Evolutionary conservation across 2,329 filamentous ascomycete species (phyloP), one percentile per base, ranked within the genome.

Genomic region (Aureobasidium sp.): DNA sequence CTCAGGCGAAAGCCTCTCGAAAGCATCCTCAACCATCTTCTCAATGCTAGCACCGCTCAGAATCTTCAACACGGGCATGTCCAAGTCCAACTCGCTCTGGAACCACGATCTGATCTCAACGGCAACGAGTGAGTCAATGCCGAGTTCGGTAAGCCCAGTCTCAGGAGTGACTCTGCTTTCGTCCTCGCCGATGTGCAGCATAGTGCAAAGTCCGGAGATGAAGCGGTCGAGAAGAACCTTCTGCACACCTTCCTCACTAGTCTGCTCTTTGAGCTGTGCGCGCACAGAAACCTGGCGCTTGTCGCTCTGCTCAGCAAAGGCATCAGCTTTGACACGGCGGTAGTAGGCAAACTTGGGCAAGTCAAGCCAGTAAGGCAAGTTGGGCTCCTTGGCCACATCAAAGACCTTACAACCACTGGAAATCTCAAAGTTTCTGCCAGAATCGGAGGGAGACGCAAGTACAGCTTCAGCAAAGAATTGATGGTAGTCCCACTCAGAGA

Each of bases 401-500:
- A 44, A 55, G 27, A 44, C 37, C 39, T 44, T 55, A 25, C 37
- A 34, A 34, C 39, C 52, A 44, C 37, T 55, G 2, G 52, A 55
- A 15, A 55, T 55, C 37, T 55, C 52, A 25, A 55, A 55, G 25
- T 36, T 42, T 21, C 27, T 55, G 27, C 37, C 52, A 44, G 52
- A 42, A 16, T 44, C 37, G 8, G 52, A 25, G 13, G 39, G 52
- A n/a, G 39, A 55, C 16, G 29, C 52, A 15, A 44, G 37, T 30
- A 83, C 76, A 5, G 79, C 79, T 66, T 83, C 79, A 9, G 81
- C 72, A 63, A 83, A 79, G 71, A 80, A 76, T 64, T 80, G 76
- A 64, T 82, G 79, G 16, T 83, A 67, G 59, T 82, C 79, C 3
- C 74, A 72, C 67, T 83, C 81, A 2, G 80, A 80, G 13, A 82